Conservation (phyloP, 176 grass and related monocot species). For the Avena eriantha region DNA sequence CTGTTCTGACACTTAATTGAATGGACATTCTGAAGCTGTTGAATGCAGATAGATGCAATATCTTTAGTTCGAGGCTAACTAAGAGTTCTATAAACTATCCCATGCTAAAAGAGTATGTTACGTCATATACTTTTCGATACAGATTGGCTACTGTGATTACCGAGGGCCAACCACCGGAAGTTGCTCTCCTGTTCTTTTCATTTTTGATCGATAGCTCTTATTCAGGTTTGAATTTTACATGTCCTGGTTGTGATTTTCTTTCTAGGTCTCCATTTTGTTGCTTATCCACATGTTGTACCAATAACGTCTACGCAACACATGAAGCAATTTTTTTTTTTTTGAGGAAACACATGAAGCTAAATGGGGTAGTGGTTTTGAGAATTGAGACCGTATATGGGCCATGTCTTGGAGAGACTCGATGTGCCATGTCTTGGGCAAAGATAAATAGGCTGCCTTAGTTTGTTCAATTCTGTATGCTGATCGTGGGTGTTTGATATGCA, state of each 20-base stretch:
- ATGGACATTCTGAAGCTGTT: conserved; percentile 14
- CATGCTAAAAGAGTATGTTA: background rate
- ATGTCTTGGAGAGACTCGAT: background rate
- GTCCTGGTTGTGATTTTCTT: background rate
- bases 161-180: background rate
- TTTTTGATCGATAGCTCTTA: background rate
- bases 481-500: background rate
- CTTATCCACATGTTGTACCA: background rate
- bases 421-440: background rate
- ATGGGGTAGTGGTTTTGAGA: background rate
- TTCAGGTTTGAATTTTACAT: background rate
- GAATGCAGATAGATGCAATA: conserved; percentile 35
- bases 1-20: conserved; percentile 20
- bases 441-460: background rate
- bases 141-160: conserved; percentile 33
- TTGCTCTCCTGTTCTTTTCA: background rate
- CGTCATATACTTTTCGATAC: background rate
- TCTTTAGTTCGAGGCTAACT: background rate
- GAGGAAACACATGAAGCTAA: background rate
- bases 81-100: conserved; percentile 22
- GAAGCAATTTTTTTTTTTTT: too few species aligned
- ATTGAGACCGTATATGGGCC: background rate
- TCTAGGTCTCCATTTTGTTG: background rate
- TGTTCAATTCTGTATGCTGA: background rate
- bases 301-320: too few species aligned